phyloP scores from a whole-genome alignment of 805 yeast species.

The Torulaspora maleeae region DNA sequence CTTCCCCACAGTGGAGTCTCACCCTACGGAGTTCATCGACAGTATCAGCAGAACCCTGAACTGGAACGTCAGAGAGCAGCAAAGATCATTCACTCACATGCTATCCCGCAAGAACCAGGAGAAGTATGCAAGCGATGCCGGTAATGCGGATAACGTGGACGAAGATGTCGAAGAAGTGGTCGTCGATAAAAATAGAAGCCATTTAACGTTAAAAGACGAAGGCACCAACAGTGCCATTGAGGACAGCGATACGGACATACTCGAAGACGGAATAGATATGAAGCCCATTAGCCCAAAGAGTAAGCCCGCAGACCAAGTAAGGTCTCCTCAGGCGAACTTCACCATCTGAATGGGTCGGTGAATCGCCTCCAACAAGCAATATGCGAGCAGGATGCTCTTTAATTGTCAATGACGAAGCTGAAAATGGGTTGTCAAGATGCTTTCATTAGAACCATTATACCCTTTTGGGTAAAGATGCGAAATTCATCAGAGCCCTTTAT shows the following conservation, averaged over 20 bases:
- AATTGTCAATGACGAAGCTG: not conserved
- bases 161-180: slow-evolving; percentile 20
- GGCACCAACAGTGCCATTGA: slow-evolving; percentile 4
- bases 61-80: slow-evolving; percentile 90
- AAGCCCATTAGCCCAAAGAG: slow-evolving; percentile 4
- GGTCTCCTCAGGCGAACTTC: slow-evolving; percentile 10
- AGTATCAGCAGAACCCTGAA: slow-evolving; percentile 79
- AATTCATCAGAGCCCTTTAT: not conserved
- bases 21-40: slow-evolving; percentile 74
- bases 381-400: not conserved
- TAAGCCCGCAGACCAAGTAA: not conserved
- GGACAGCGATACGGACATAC: slow-evolving; percentile 4
- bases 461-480: slow-evolving; percentile 2
- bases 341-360: slow-evolving; percentile 1
- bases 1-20: slow-evolving; percentile 83
- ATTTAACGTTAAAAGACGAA: slow-evolving; percentile 6
- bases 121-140: slow-evolving; percentile 35
- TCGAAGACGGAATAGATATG: slow-evolving; percentile 5
- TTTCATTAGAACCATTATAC: not conserved
- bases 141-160: slow-evolving; percentile 12
- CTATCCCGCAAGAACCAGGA: slow-evolving; percentile 53
- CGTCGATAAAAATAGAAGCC: slow-evolving; percentile 10
- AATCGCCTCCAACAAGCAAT: too few relatives aligned
- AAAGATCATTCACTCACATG: slow-evolving; percentile 68
- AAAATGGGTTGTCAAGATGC: not conserved